A percentile compares a stretch with the other conserved stretches of the same genome.
Conservation (phyloP, 805 yeast genomes). For the Hanseniaspora meyeri region DNA sequence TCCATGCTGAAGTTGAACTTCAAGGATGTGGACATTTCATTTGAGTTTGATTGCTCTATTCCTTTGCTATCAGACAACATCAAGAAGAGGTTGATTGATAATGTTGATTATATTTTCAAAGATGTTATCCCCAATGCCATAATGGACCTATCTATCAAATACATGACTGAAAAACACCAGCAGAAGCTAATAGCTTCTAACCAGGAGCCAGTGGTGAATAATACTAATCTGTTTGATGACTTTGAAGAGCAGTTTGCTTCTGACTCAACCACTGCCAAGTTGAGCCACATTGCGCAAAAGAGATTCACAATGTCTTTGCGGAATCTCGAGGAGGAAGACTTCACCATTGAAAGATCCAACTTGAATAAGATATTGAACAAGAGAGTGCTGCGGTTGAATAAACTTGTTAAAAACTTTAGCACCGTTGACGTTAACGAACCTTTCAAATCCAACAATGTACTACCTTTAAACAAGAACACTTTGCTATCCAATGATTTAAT, state of each 20-base stretch:
- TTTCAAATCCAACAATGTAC: background rate
- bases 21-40: constrained; percentile 28
- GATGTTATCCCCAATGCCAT: constrained; percentile 27
- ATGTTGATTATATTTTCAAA: constrained; percentile 26
- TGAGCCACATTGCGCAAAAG: constrained; percentile 56
- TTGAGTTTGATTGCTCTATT: constrained; percentile 28
- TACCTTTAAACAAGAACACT: constrained; percentile 16
- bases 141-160: constrained; percentile 21
- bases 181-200: background rate
- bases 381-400: constrained; percentile 8
- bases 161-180: constrained; percentile 2
- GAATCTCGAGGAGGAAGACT: constrained; percentile 30
- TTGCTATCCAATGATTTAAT: constrained; percentile 22
- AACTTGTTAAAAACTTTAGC: constrained; percentile 1
- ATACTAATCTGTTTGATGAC: constrained; percentile 19
- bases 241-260: constrained; percentile 35
- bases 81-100: constrained; percentile 26
- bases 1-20: constrained; percentile 27
- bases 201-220: background rate
- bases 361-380: constrained; percentile 14
- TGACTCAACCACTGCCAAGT: constrained; percentile 52
- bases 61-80: constrained; percentile 26
- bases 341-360: constrained; percentile 31
- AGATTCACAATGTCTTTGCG: constrained; percentile 66
- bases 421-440: background rate